phyloP scores from a whole-genome alignment of 352 stramenopile species.

The Globisporangium megalacanthum region DNA sequence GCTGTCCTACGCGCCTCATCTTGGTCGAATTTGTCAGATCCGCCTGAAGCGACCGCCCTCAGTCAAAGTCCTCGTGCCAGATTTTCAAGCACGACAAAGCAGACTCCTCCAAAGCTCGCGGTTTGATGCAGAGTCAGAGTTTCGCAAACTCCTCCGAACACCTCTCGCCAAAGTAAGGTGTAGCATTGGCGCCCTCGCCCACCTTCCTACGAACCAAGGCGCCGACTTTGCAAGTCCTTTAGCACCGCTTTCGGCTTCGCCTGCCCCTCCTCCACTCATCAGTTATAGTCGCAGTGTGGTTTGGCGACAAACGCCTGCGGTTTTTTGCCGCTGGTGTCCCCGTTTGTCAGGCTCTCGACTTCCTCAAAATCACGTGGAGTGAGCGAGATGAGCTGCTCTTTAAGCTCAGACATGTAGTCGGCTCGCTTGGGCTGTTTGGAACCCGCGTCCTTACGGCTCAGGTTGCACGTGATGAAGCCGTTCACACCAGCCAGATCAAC shows the following conservation, averaged over 20 bases:
- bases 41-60: background rate
- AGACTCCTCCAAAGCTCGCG: too few relatives aligned
- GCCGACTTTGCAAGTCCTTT: background rate
- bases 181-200: background rate
- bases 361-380: too few relatives aligned
- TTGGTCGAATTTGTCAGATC: too few relatives aligned
- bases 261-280: background rate
- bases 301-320: too few relatives aligned
- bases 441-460: background rate
- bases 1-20: too few relatives aligned
- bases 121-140: background rate
- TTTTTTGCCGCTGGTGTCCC: too few relatives aligned
- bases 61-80: slow-evolving; percentile 2
- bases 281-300: too few relatives aligned
- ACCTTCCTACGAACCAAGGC: background rate
- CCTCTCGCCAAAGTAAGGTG: background rate
- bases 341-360: too few relatives aligned
- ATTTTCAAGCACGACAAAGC: background rate
- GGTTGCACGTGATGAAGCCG: background rate
- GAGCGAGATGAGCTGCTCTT: background rate
- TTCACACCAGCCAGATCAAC: background rate
- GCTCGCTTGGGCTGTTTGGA: background rate
- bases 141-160: background rate
- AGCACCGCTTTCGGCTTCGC: background rate
- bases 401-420: background rate